Conservation (phyloP, 2,329 filamentous ascomycete genomes). For the Periglandula ipomoeae region DNA sequence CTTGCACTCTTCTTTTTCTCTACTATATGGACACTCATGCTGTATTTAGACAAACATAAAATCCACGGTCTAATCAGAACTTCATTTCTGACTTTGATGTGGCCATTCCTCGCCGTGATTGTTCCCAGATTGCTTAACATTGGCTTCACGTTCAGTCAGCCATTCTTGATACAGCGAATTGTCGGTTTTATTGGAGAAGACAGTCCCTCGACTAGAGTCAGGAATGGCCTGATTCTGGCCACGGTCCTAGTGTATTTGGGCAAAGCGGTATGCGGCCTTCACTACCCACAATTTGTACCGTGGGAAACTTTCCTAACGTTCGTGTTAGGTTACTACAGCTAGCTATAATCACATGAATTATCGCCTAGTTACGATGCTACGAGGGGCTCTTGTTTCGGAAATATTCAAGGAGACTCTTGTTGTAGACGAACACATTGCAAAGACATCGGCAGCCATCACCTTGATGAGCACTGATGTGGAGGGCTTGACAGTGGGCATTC, state of each 20-base stretch:
- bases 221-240: constrained; percentile 28
- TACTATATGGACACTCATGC: not conserved
- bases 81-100: constrained; percentile 5
- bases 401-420: constrained; percentile 37
- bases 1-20: not conserved
- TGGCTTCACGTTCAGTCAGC: constrained; percentile 29
- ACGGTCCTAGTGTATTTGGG: constrained; percentile 29
- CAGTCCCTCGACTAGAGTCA: constrained; percentile 13
- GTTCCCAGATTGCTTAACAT: constrained; percentile 20
- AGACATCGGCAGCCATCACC: constrained; percentile 27
- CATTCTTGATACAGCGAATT: constrained; percentile 25
- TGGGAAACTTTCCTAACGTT: too few species aligned
- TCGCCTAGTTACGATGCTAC: constrained; percentile 21
- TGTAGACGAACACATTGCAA: constrained; percentile 19
- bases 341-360: constrained; percentile 23
- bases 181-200: constrained; percentile 18
- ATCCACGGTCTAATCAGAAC: constrained; percentile 7
- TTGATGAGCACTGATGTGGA: constrained; percentile 37
- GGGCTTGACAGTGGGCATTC: constrained; percentile 17
- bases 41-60: not conserved
- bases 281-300: too few species aligned
- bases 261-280: constrained; percentile 26
- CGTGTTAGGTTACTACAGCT: constrained; percentile 7
- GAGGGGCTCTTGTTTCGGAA: constrained; percentile 27
- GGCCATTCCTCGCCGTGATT: constrained; percentile 12